These are phyloP conservation scores for Hericium coralloides DNA, from an alignment of 768 basidiomycete genomes.

Conservation along the genomic window DNA sequence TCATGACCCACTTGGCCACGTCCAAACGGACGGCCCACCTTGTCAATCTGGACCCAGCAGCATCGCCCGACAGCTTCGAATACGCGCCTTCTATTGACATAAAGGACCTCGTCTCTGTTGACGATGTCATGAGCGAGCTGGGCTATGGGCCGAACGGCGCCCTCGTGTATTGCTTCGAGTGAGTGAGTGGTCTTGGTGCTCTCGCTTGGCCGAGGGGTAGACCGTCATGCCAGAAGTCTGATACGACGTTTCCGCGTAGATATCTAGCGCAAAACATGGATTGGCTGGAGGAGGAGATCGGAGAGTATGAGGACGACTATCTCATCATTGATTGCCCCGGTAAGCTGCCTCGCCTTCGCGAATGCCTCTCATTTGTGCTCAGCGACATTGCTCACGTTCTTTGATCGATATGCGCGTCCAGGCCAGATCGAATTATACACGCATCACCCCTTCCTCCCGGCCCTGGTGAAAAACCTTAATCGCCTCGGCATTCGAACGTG, in stretches of 20 bases:
- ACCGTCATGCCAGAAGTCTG: not conserved
- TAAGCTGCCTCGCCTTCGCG: conserved; percentile 21
- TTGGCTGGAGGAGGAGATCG: conserved; percentile 95
- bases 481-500: conserved; percentile 80
- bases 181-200: conserved; percentile 43
- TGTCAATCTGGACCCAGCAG: conserved; percentile 96
- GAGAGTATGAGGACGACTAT: conserved; percentile 94
- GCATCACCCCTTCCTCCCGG: conserved; percentile 93
- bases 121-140: conserved; percentile 95
- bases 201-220: no score
- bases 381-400: not conserved
- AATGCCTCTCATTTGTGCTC: not conserved
- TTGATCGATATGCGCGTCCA: conserved; percentile 21
- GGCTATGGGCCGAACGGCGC: conserved; percentile 97
- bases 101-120: conserved; percentile 79
- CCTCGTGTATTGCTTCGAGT: conserved; percentile 98
- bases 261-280: conserved; percentile 96
- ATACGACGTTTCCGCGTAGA: conserved; percentile 31
- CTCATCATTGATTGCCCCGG: conserved; percentile 89
- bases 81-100: conserved; percentile 92
- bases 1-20: conserved; percentile 81
- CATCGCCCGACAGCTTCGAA: conserved; percentile 78
- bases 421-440: conserved; percentile 99
- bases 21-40: conserved; percentile 82
- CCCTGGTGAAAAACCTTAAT: conserved; percentile 67